Evolutionary conservation across 106 monocot genomes (phyloP).

Genomic region (Acorus gramineus): DNA sequence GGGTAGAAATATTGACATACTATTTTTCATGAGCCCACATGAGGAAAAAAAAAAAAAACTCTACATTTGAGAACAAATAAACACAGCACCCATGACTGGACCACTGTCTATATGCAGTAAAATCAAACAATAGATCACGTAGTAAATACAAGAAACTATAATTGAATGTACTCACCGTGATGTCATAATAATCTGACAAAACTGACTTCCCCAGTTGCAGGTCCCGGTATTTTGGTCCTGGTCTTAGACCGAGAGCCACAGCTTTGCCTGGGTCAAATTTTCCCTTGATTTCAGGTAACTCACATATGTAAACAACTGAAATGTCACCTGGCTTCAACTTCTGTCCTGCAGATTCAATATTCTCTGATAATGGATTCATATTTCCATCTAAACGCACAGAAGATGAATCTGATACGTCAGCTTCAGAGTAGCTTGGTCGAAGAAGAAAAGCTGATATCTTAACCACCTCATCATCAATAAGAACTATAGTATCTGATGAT

Average conservation of each 20-base stretch:
- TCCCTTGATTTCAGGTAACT: slow-evolving; percentile 85
- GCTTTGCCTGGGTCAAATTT: slow-evolving; percentile 97
- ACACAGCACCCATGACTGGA: too few relatives aligned
- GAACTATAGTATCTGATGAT: slow-evolving; percentile 39
- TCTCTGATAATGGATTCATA: neutral
- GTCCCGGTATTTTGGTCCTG: slow-evolving; percentile 92
- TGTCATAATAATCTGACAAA: slow-evolving; percentile 55
- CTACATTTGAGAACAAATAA: too few relatives aligned
- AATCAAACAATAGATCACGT: too few relatives aligned
- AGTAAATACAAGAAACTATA: too few relatives aligned
- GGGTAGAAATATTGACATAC: too few relatives aligned
- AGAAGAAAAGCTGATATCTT: slow-evolving; percentile 71
- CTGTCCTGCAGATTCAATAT: slow-evolving; percentile 6
- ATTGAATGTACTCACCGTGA: slow-evolving; percentile 34
- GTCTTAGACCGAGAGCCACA: slow-evolving; percentile 60
- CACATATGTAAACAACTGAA: slow-evolving; percentile 84
- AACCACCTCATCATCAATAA: slow-evolving; percentile 90
- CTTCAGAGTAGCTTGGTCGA: slow-evolving; percentile 25
- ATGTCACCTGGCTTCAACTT: slow-evolving; percentile 67
- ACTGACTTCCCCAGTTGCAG: slow-evolving; percentile 93
- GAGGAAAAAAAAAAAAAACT: too few relatives aligned
- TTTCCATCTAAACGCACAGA: slow-evolving; percentile 7
- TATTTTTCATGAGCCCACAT: too few relatives aligned
- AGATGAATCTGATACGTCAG: slow-evolving; percentile 6
- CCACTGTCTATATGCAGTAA: too few relatives aligned